Evolutionary conservation across 2,329 filamentous ascomycete species (phyloP).

Genomic region (Chalara sp.): DNA sequence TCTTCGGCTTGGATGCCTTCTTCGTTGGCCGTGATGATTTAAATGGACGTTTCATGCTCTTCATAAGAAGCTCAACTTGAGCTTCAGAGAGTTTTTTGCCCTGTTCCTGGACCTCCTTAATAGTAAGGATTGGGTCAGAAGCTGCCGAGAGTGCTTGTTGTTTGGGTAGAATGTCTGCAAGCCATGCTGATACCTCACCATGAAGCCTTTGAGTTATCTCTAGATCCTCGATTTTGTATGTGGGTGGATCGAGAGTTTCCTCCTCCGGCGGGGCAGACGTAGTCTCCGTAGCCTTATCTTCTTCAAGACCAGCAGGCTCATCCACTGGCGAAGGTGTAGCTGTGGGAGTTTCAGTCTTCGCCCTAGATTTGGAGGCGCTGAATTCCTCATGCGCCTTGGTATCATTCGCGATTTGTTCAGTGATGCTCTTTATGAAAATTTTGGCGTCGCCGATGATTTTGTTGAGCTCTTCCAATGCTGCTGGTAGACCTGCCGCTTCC

Average conservation of each 20-base stretch:
- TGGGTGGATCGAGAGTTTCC: slow-evolving; percentile 51
- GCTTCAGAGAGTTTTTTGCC: slow-evolving; percentile 65
- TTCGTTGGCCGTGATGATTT: slow-evolving; percentile 19
- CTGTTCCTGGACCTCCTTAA: slow-evolving; percentile 64
- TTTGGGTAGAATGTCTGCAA: slow-evolving; percentile 61
- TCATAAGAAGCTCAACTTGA: slow-evolving; percentile 64
- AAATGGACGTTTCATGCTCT: slow-evolving; percentile 50
- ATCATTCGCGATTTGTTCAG: slow-evolving; percentile 67
- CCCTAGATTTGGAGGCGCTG: slow-evolving; percentile 37
- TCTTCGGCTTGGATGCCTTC: slow-evolving; percentile 7
- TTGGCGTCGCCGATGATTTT: slow-evolving; percentile 65
- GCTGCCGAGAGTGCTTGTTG: slow-evolving; percentile 65
- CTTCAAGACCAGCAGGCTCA: slow-evolving; percentile 71
- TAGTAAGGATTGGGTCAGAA: slow-evolving; percentile 68
- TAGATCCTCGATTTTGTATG: slow-evolving; percentile 71
- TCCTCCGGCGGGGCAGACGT: slow-evolving; percentile 31
- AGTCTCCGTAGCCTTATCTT: slow-evolving; percentile 44
- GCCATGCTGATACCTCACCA: slow-evolving; percentile 62
- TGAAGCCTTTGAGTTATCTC: slow-evolving; percentile 55
- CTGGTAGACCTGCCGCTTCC: slow-evolving; percentile 66
- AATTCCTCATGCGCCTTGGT: slow-evolving; percentile 49
- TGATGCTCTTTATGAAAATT: slow-evolving; percentile 63
- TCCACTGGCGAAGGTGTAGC: slow-evolving; percentile 25
- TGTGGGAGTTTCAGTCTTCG: slow-evolving; percentile 31
- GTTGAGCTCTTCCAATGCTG: slow-evolving; percentile 59